Conservation (phyloP, 805 yeast species). For the Millerozyma miso region DNA sequence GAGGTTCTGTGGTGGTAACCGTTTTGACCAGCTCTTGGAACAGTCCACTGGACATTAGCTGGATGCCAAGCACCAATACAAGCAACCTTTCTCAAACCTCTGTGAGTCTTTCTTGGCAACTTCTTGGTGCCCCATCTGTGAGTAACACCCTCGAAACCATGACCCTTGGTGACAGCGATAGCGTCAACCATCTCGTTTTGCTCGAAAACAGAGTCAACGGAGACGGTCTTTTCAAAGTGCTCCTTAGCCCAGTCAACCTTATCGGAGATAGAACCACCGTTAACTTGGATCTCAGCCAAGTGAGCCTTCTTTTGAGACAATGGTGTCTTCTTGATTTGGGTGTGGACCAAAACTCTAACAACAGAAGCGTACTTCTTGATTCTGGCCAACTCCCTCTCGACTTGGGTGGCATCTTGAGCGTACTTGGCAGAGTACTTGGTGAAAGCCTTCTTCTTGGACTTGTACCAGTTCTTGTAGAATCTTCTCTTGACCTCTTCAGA, state of each 20-base stretch:
- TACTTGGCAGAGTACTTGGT: conserved; percentile 99
- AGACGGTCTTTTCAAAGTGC: conserved; percentile 98
- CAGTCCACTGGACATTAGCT: conserved; percentile 99
- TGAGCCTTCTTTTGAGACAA: conserved; percentile 99
- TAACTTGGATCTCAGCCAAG: conserved; percentile 98
- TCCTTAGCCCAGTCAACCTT: conserved; percentile 98
- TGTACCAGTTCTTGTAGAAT: conserved; percentile 99
- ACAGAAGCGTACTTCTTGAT: conserved; percentile 97
- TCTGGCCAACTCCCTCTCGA: conserved; percentile 97
- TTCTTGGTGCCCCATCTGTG: conserved; percentile 99
- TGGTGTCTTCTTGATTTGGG: conserved; percentile 99
- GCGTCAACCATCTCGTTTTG: conserved; percentile 98
- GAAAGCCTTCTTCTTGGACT: conserved; percentile 99
- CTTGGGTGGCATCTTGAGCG: conserved; percentile 82
- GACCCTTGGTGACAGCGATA: conserved; percentile 99
- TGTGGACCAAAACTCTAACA: conserved; percentile 99
- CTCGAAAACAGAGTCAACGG: conserved; percentile 94
- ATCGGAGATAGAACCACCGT: conserved; percentile 98
- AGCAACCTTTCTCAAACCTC: conserved; percentile 99
- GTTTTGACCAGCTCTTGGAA: conserved; percentile 99
- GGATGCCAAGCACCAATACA: conserved; percentile 99
- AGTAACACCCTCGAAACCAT: conserved; percentile 99
- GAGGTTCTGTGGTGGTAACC: conserved; percentile 99
- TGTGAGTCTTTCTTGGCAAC: conserved; percentile 99
- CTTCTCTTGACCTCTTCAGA: conserved; percentile 99